A percentile compares a stretch with the other conserved stretches of the same genome.
phyloP scores from a whole-genome alignment of 192 early-diverging fungal species.

The Backusella circina region DNA sequence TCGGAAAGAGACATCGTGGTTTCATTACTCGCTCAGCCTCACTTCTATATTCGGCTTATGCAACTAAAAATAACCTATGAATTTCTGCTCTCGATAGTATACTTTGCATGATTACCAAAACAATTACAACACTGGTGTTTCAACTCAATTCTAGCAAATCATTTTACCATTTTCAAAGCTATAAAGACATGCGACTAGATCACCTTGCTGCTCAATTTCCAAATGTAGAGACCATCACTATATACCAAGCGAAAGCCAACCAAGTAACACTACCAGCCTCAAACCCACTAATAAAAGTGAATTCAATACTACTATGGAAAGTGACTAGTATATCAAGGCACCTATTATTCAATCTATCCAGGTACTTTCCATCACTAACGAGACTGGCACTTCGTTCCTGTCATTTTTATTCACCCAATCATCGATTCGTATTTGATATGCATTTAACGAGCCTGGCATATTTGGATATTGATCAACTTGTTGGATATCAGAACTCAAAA shows the following conservation, averaged over 20 bases:
- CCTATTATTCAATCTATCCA: not conserved
- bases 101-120: not conserved
- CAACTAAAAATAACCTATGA: not conserved
- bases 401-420: not conserved
- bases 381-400: not conserved
- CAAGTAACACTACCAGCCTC: not conserved
- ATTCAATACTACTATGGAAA: not conserved
- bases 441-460: not conserved
- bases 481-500: not conserved
- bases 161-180: not conserved
- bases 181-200: not conserved
- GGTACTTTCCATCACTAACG: not conserved
- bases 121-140: not conserved
- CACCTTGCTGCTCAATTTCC: not conserved
- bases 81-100: not conserved
- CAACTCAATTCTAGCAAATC: not conserved
- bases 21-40: not conserved
- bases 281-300: not conserved
- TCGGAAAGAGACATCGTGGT: not conserved
- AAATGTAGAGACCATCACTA: not conserved
- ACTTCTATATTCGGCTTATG: not conserved
- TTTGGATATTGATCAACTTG: not conserved
- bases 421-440: not conserved
- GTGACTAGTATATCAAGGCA: not conserved
- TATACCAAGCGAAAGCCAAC: not conserved